Evolutionary conservation across 805 yeast species (phyloP), one percentile per base, ranked within the genome.

Genomic region (Yamadazyma phyllophila): DNA sequence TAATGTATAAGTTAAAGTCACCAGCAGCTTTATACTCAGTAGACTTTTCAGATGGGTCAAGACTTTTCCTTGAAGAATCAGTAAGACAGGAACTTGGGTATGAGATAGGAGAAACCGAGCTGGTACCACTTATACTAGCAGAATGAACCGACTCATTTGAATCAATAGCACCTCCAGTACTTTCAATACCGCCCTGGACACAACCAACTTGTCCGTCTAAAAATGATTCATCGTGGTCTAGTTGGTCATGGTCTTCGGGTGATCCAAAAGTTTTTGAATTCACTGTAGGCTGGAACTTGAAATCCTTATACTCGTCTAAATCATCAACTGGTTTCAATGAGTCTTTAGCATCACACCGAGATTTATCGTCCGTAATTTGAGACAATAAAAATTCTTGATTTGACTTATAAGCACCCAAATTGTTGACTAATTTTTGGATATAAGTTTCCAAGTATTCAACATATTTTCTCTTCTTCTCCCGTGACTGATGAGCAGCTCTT

Each of bases 401-500:
- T 11, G 47, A 34, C 35, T 59, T 54, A 49, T 63, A 56, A 26
- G 43, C 43, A 12, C 51, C 48, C 48, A 64, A 48, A 56, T 68
- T 69, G 33, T 53, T 51, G 50, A 74, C 81, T 54, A 80, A 65
- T 29, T 65, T 60, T 35, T 62, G 55, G 32, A 77, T 82, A 53
- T 78, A 80, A 32, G 71, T 64, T 66, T 92, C 97, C 54, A 94
- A 75, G 51, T 80, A 82, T 66, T 90, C 96, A 46, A 94, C 85
- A 62, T 92, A 96, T 61, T 83, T 81, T 62, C 98, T 80, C 78
- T 92, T 92, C 80, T 92, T 91, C 62, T 94, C 99, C 54, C 99
- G 80, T 26, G 96, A 88, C 43, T 96, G 96, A 64, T 92, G 98
- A 39, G 99, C 99, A 12, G 98, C 98, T 62, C 92, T 85, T 60